A percentile compares a stretch with the other conserved stretches of the same genome.
These are phyloP conservation scores for Saccharomycopsis crataegensis DNA, from an alignment of 1,139 yeast genomes.

Conservation along the genomic window DNA sequence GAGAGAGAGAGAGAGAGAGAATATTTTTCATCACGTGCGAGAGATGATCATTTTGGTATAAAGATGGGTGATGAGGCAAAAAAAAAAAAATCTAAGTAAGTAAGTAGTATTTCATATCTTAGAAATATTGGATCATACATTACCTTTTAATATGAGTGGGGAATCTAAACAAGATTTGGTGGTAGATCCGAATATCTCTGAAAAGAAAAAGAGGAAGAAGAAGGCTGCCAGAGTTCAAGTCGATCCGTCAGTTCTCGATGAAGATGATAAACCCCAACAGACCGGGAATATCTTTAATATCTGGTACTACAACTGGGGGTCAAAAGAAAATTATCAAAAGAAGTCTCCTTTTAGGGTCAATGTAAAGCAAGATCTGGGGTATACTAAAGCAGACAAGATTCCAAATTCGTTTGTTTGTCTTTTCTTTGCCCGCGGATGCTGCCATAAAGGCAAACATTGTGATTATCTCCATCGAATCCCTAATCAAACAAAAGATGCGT, in stretches of 20 bases:
- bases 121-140: no score
- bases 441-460: constrained; percentile 72
- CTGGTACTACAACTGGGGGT: constrained; percentile 89
- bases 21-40: no score
- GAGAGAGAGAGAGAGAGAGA: no score
- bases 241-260: constrained; percentile 53
- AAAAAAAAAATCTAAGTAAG: no score
- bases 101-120: no score
- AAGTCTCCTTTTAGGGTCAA: constrained; percentile 50
- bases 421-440: constrained; percentile 84
- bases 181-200: no score
- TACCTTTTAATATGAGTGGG: no score
- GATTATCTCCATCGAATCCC: constrained; percentile 77
- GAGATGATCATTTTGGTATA: no score
- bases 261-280: constrained; percentile 67
- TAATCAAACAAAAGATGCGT: constrained; percentile 32
- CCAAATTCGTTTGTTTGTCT: constrained; percentile 52
- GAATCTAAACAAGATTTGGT: no score
- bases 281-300: constrained; percentile 75
- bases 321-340: constrained; percentile 36
- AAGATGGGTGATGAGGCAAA: no score
- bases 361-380: constrained; percentile 61
- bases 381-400: constrained; percentile 52
- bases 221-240: constrained; percentile 67
- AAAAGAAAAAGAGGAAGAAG: constrained; percentile 20